Evolutionary conservation across 176 grass and related monocot genomes (phyloP).

Genomic region (Rhynchospora tenuis): DNA sequence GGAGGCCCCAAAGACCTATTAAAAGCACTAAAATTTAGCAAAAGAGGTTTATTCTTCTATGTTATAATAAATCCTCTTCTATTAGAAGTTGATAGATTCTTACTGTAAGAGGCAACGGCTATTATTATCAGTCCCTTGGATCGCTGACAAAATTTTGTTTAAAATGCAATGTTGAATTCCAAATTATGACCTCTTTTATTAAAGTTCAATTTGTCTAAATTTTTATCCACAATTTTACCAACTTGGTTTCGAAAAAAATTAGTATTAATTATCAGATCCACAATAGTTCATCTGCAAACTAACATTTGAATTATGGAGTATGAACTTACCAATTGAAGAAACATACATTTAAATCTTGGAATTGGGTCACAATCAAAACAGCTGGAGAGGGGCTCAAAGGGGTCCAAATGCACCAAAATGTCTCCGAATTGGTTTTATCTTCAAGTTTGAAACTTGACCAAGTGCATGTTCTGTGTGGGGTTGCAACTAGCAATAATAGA

Average conservation of each 20-base stretch:
- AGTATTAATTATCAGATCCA: neutral
- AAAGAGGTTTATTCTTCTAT: too few species aligned
- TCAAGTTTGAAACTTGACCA: neutral
- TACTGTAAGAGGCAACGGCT: too few species aligned
- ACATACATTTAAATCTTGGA: neutral
- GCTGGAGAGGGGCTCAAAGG: neutral
- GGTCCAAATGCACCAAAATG: slow-evolving; percentile 5
- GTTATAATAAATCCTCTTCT: too few species aligned
- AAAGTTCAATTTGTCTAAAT: neutral
- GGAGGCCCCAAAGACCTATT: too few species aligned
- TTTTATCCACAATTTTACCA: neutral
- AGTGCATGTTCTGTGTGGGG: slow-evolving; percentile 1
- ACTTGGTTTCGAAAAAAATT: neutral
- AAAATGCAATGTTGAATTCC: neutral
- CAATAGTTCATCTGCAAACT: neutral
- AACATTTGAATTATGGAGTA: neutral
- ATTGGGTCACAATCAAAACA: slow-evolving; percentile 13
- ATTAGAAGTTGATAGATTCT: too few species aligned
- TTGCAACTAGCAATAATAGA: neutral
- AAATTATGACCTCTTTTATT: neutral
- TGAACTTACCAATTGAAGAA: neutral
- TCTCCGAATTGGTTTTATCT: too few species aligned
- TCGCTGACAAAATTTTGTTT: neutral
- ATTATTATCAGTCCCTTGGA: too few species aligned
- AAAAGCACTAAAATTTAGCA: too few species aligned